Evolutionary conservation across 2,329 filamentous ascomycete species (phyloP).

Genomic region (Tothia fuscella): DNA sequence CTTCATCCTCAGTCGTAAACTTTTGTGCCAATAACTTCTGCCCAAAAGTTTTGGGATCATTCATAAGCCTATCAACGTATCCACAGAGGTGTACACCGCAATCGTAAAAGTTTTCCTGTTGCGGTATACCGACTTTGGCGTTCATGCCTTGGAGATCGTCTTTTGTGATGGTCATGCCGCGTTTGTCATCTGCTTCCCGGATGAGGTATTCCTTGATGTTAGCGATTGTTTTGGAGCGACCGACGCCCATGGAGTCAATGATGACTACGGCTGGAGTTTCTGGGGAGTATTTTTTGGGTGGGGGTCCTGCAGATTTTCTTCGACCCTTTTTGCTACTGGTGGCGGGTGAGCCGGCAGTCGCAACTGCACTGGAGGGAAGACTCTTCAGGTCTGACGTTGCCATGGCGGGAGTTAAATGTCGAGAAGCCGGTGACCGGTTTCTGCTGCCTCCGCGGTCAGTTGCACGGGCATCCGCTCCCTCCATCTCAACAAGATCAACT

Average conservation of each 20-base stretch:
- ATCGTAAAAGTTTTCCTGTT: conserved; percentile 75
- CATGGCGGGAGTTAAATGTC: background rate
- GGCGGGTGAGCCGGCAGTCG: background rate
- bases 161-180: conserved; percentile 34
- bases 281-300: conserved; percentile 13
- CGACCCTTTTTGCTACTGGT: conserved; percentile 15
- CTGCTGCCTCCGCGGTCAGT: background rate
- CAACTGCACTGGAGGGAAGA: background rate
- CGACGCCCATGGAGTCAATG: conserved; percentile 64
- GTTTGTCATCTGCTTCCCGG: conserved; percentile 58
- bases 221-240: conserved; percentile 52
- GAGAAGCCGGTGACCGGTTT: background rate
- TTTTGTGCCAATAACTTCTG: conserved; percentile 52
- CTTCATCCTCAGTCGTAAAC: conserved; percentile 43
- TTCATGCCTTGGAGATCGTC: conserved; percentile 48
- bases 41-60: conserved; percentile 59
- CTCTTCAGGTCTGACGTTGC: background rate
- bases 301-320: conserved; percentile 15
- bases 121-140: conserved; percentile 57
- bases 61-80: conserved; percentile 73
- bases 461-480: background rate
- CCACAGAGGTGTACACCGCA: conserved; percentile 80
- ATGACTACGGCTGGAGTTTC: conserved; percentile 35
- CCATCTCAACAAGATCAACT: no score
- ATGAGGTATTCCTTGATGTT: conserved; percentile 66